phyloP scores from a whole-genome alignment of 1,284 basidiomycete genomes.

The Malassezia nana region DNA sequence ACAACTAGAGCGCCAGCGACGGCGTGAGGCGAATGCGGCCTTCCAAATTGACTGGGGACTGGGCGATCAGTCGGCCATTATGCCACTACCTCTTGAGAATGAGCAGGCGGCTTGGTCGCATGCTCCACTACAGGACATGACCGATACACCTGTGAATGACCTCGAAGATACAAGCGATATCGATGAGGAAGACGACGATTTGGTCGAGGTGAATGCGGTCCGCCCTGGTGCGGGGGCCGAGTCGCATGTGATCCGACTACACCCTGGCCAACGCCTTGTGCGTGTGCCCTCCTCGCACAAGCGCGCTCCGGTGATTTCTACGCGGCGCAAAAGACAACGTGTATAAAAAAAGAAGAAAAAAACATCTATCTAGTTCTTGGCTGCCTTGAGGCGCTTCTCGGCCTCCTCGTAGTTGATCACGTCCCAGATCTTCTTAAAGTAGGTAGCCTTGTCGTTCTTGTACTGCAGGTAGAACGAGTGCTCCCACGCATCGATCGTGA shows the following conservation, averaged over 20 bases:
- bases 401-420: conserved; percentile 48
- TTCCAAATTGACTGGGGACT: conserved; percentile 6
- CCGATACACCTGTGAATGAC: background rate
- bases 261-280: conserved; percentile 4
- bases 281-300: background rate
- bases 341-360: background rate
- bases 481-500: conserved; percentile 48
- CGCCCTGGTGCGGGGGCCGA: background rate
- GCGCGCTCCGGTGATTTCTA: background rate
- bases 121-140: background rate
- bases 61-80: background rate
- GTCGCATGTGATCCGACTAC: background rate
- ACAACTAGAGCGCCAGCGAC: background rate
- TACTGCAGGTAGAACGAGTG: conserved; percentile 47
- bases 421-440: conserved; percentile 48
- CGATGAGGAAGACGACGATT: background rate
- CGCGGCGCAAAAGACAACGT: background rate
- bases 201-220: background rate
- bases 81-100: background rate
- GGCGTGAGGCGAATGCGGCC: background rate
- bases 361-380: conserved; percentile 18
- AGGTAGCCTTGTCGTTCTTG: conserved; percentile 45
- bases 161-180: background rate
- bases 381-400: conserved; percentile 42
- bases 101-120: background rate